Evolutionary conservation across 2,329 filamentous ascomycete species (phyloP), one percentile per base, ranked within the genome.

Genomic region (Pezicula radicicola): DNA sequence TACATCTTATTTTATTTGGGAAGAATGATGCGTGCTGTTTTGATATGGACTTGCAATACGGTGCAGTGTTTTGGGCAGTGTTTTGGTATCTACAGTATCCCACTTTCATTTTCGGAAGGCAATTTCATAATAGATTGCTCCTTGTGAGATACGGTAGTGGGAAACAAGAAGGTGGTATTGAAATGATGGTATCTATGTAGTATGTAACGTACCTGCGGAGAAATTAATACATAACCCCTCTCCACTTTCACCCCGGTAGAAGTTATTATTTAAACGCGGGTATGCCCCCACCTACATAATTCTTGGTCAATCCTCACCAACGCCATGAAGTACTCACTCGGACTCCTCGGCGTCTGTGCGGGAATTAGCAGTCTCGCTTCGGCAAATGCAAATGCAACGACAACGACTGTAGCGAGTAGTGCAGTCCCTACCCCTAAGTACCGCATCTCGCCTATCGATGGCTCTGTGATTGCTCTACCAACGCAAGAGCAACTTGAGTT

Each of bases 371-470:
- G 28, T 45, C 6, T 50, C 13, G 48, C 48, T 40, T 50, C 48
- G 39, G 41, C n/a, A 40, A 40, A 40, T 15, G 36, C 12, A 12
- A 18, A 15, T n/a, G 36, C 36, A 16, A 19, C 37, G 4, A 19
- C 37, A 8, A 40, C 37, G 8, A 16, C 37, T 9, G 37, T 12
- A 16, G 7, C 37, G 16, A 40, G 19, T 40, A 19, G 16, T 18
- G 18, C 45, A 25, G 18, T 33, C 1, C 18, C 37, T 47, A 37
- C 48, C 41, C 46, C 46, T 27, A 44, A 45, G 41, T 54, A 48
- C 40, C 60, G 61, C 39, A 43, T 62, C 37, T 64, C 62, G 8
- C 62, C 61, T 6, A 47, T 64, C 6, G 62, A 64, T 47, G 61
- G 61, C 19, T 60, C 61, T 4, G 58, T 56, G 33, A 64, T 63